Percentiles rank a stretch among this genome's conserved stretches.
phyloP scores from a whole-genome alignment of 495 filamentous ascomycete genomes.

The Pseudotulostoma volvatum region DNA sequence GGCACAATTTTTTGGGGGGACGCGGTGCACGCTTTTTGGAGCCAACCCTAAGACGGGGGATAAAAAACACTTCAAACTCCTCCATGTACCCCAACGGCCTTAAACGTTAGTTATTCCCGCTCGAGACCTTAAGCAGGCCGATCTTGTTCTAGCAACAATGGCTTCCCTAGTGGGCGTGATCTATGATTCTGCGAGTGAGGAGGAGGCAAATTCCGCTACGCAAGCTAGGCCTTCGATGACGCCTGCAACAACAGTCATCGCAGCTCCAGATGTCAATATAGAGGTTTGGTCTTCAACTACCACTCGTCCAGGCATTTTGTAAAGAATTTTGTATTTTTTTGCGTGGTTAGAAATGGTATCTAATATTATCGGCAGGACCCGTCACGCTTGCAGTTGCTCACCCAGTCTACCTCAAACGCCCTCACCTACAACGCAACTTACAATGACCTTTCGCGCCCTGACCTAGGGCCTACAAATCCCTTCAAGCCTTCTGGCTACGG shows the following conservation, averaged over 20 bases:
- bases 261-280: conserved; percentile 43
- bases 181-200: conserved; percentile 41
- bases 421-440: conserved; percentile 50
- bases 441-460: conserved; percentile 51
- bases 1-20: no score
- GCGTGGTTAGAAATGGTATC: conserved; percentile 6
- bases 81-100: no score
- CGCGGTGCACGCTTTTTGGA: no score
- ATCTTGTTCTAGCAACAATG: conserved; percentile 17
- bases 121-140: no score
- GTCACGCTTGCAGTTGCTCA: conserved; percentile 38
- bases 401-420: conserved; percentile 35
- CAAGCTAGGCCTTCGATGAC: conserved; percentile 12
- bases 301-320: neutral
- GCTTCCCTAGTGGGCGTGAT: conserved; percentile 29
- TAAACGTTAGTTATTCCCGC: neutral
- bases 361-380: conserved; percentile 34
- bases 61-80: no score
- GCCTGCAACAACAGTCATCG: conserved; percentile 29
- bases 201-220: conserved; percentile 14
- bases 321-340: conserved; percentile 3
- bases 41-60: no score
- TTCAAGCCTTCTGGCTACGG: conserved; percentile 45
- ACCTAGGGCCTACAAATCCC: conserved; percentile 65
- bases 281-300: conserved; percentile 38